Evolutionary conservation across 78 protist species (phyloP).

Genomic region (Anaeramoeba flamelloides): DNA sequence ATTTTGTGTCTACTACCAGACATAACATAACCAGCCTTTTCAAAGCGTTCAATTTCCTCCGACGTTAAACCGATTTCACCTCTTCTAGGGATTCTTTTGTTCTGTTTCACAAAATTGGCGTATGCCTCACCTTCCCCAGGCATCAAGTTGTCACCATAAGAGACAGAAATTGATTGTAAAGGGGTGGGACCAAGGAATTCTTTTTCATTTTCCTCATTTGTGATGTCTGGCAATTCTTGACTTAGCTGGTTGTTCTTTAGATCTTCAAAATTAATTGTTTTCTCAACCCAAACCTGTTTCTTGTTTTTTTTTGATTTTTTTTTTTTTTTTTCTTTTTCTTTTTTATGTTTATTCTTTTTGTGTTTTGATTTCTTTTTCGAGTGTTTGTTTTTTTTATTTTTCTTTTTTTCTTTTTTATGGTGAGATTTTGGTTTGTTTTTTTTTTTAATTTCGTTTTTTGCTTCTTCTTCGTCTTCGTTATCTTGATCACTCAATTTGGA

Average conservation of each 20-base stretch:
- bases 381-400: background rate
- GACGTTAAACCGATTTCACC: slow-evolving; percentile 73
- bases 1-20: slow-evolving; percentile 64
- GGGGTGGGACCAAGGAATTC: background rate
- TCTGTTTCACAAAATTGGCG: slow-evolving; percentile 49
- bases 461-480: background rate
- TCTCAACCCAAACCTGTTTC: background rate
- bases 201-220: background rate
- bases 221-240: background rate
- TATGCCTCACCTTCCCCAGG: slow-evolving; percentile 76
- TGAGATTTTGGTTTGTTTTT: background rate
- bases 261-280: background rate
- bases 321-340: background rate
- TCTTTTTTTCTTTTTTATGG: background rate
- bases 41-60: slow-evolving; percentile 54
- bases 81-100: slow-evolving; percentile 77
- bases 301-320: background rate
- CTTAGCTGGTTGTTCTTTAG: background rate
- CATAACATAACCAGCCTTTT: slow-evolving; percentile 74
- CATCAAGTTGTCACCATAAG: slow-evolving; percentile 34
- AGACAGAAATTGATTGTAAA: background rate
- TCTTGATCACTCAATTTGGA: background rate
- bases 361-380: background rate
- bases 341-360: background rate
- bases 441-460: background rate